Conservation (phyloP, 108 stramenopile species). For the Stephanodiscus minutulus region DNA sequence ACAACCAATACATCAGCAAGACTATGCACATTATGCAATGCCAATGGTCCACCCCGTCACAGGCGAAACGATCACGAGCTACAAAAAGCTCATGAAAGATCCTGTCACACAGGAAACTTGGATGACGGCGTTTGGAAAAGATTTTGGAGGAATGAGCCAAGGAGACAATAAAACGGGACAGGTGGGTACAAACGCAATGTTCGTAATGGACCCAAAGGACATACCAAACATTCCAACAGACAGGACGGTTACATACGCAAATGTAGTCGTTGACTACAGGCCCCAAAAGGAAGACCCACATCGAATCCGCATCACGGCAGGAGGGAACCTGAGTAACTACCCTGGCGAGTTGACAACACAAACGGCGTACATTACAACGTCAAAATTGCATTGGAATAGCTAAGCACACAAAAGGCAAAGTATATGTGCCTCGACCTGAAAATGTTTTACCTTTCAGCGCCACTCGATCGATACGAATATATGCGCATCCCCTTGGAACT, state of each 20-base stretch:
- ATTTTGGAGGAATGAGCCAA: too few relatives aligned
- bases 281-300: constrained; percentile 12
- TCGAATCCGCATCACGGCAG: too few relatives aligned
- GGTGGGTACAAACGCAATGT: neutral
- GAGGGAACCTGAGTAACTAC: neutral
- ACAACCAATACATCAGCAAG: too few relatives aligned
- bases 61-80: too few relatives aligned
- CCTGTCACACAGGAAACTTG: too few relatives aligned
- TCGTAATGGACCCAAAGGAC: neutral
- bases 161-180: neutral
- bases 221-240: neutral
- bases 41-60: too few relatives aligned
- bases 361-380: neutral
- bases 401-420: constrained; percentile 34
- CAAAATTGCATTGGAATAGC: constrained; percentile 16
- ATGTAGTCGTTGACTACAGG: neutral
- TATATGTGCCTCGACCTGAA: constrained; percentile 45
- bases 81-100: too few relatives aligned
- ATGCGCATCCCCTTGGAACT: too few relatives aligned
- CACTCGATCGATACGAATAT: neutral
- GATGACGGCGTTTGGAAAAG: too few relatives aligned
- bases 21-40: too few relatives aligned
- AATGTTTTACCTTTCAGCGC: constrained; percentile 38
- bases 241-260: neutral
- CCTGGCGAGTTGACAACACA: neutral